A percentile compares a stretch with the other conserved stretches of the same genome.
phyloP scores from a whole-genome alignment of 805 yeast species.

The Yamadazyma sp. region DNA sequence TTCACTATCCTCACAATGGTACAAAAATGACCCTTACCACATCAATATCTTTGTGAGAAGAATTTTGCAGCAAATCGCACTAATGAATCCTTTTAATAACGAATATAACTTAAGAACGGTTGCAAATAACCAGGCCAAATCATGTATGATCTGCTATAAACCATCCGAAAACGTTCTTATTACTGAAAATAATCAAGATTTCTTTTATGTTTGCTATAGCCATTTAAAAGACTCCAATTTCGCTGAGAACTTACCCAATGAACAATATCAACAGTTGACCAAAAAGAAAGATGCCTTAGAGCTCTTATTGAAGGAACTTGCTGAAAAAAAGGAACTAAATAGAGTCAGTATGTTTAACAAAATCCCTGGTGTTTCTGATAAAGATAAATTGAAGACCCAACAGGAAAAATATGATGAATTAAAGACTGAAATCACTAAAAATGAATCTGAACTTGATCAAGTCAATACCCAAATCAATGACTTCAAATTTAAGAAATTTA shows the following conservation, averaged over 20 bases:
- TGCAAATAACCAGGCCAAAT: slow-evolving; percentile 36
- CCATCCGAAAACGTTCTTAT: slow-evolving; percentile 46
- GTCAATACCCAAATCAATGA: slow-evolving; percentile 20
- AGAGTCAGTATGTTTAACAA: slow-evolving; percentile 36
- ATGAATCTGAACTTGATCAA: slow-evolving; percentile 18
- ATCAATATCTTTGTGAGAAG: too few species aligned
- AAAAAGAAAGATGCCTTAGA: slow-evolving; percentile 19
- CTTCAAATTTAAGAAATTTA: slow-evolving; percentile 35
- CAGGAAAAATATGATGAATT: slow-evolving; percentile 19
- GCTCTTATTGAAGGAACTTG: slow-evolving; percentile 17
- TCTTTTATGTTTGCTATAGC: slow-evolving; percentile 48
- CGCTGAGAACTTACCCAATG: slow-evolving; percentile 37
- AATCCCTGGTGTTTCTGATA: slow-evolving; percentile 16
- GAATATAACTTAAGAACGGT: slow-evolving; percentile 42
- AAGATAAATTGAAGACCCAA: slow-evolving; percentile 19
- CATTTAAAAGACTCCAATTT: slow-evolving; percentile 49
- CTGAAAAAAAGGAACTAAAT: slow-evolving; percentile 18
- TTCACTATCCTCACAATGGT: too few species aligned
- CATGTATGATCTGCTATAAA: slow-evolving; percentile 52
- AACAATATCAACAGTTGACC: slow-evolving; percentile 28
- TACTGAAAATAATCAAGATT: slow-evolving; percentile 45
- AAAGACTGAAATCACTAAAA: slow-evolving; percentile 15
- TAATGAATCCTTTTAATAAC: slow-evolving; percentile 31
- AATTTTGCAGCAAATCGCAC: too few species aligned
- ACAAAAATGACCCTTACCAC: too few species aligned